Base-by-base conservation (phyloP, 768 basidiomycete genomes). In the Lactarius psammicola region DNA sequence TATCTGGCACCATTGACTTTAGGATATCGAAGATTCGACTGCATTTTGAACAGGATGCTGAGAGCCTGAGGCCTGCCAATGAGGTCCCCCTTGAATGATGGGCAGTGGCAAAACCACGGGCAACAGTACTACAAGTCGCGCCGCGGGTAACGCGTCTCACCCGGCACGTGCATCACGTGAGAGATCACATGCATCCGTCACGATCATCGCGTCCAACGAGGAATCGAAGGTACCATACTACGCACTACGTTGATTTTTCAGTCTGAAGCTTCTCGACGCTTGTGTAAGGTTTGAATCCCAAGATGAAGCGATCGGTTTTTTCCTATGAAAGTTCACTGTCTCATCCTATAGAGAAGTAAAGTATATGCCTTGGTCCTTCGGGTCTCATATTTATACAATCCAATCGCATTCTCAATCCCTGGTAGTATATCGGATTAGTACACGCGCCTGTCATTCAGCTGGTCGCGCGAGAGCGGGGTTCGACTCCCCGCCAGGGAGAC, bases 381-480 rank as follows among this genome's bases (percentile, higher is more conserved):
- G 2, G 23, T 51, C 49, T 15, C 49, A 7, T 51, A 15, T 51
- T 2, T 26, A 51, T 26, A 26, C 17, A 28, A 26, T 51, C 28
- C 11, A 15, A 26, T 34, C 18, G 5, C 38, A 15, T 26, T 20
- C 31, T 10, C 7, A 30, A 13, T 58, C 51, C 57, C 65, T 59
- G 59, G 67, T 60, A 68, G 60, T 49, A 66, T 61, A 61, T 60
- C 60, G 58, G 67, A 51, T 58, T 62, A 61, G 60, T 67, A 68
- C 59, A 68, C 49, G 68, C 62, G 66, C 63, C 62, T 67, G 59
- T 67, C 66, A 64, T 23, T n/a, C n/a, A 5, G 33, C 13, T 40
- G 59, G 23, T 23, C 69, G 63, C 74, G 74, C 74, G 74, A 75
- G 62, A 75, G 74, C 74, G 71, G 74, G 74, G 74, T 75, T 75